Evolutionary conservation across 1,284 basidiomycete genomes (phyloP).

Genomic region (Tilletia horrida): DNA sequence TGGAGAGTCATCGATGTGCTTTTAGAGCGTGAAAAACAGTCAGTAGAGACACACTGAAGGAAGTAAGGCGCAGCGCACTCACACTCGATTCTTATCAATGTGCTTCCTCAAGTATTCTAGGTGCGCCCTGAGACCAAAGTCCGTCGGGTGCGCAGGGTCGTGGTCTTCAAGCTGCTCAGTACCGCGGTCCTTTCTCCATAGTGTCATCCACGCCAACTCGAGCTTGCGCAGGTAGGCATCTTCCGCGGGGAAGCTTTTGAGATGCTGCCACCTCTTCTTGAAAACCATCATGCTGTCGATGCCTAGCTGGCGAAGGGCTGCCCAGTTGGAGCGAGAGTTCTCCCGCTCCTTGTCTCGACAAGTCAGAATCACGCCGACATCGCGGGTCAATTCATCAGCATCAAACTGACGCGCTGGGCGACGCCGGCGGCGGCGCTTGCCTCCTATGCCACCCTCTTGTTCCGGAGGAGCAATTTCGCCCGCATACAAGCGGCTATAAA

Average conservation of each 20-base stretch:
- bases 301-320: background rate
- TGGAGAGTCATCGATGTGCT: slow-evolving; percentile 3
- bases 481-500: too few relatives aligned
- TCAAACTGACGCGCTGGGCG: background rate
- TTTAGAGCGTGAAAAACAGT: background rate
- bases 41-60: background rate
- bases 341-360: slow-evolving; percentile 10
- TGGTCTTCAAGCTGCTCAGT: background rate
- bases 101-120: slow-evolving; percentile 1
- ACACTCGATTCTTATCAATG: slow-evolving; percentile 13
- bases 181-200: background rate
- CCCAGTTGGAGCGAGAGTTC: background rate
- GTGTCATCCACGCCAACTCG: slow-evolving; percentile 1
- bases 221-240: slow-evolving; percentile 10
- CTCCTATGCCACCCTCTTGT: background rate
- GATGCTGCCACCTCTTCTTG: slow-evolving; percentile 3
- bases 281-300: background rate
- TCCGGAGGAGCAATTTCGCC: too few relatives aligned
- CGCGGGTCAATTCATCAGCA: background rate
- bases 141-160: slow-evolving; percentile 9
- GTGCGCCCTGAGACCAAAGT: background rate
- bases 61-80: background rate
- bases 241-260: slow-evolving; percentile 10
- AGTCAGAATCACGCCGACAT: slow-evolving; percentile 4
- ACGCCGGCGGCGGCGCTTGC: background rate